A percentile compares a stretch with the other conserved stretches of the same genome.
phyloP scores from a whole-genome alignment of 257 asterid genomes.

The Prunella vulgaris region DNA sequence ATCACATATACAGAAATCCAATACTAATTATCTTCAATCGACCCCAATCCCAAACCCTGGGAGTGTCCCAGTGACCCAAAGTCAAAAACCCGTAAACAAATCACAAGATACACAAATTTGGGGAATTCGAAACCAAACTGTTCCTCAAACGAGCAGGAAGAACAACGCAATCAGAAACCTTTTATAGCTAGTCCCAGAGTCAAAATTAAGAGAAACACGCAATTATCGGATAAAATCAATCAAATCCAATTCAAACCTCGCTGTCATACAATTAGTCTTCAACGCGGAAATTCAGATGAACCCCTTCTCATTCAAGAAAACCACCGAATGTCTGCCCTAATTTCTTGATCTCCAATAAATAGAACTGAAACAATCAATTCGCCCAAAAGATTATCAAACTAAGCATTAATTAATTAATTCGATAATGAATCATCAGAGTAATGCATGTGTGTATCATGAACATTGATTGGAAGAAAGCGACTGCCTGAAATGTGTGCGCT shows the following conservation, averaged over 20 bases:
- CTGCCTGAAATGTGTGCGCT: constrained; percentile 15
- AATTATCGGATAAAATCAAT: constrained; percentile 18
- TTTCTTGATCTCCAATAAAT: constrained; percentile 15
- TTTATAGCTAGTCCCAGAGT: constrained; percentile 13
- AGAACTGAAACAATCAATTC: neutral
- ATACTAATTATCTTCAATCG: neutral
- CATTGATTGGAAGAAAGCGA: constrained; percentile 25
- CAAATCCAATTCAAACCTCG: constrained; percentile 23
- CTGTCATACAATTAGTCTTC: constrained; percentile 24
- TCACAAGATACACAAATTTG: no score
- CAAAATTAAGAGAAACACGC: constrained; percentile 22
- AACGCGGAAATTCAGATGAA: constrained; percentile 25
- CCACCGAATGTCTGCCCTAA: constrained; percentile 33
- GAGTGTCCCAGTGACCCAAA: constrained; percentile 15
- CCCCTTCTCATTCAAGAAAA: constrained; percentile 21
- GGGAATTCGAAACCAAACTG: constrained; percentile 7
- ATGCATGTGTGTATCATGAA: constrained; percentile 12
- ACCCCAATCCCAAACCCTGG: constrained; percentile 17
- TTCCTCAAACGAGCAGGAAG: neutral
- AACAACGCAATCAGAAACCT: constrained; percentile 7
- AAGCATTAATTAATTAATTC: constrained; percentile 4
- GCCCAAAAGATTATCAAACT: neutral
- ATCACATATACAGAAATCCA: constrained; percentile 8
- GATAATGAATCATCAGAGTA: constrained; percentile 6
- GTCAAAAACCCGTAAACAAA: neutral